A percentile compares a stretch with the other conserved stretches of the same genome.
Evolutionary conservation across 805 yeast species (phyloP).

Genomic region (Yamadazyma philogaea): DNA sequence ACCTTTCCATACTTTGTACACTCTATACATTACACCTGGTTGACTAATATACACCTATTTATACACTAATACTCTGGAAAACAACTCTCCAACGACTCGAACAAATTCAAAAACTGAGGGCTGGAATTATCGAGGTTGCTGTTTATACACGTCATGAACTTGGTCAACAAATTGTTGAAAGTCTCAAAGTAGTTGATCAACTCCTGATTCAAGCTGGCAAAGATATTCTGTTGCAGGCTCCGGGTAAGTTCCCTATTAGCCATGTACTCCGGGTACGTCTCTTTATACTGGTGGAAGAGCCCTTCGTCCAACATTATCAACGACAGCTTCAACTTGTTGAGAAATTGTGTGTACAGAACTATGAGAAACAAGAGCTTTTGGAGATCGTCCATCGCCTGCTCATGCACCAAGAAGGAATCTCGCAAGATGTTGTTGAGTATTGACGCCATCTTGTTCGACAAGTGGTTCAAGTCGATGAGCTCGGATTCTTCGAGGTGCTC

Average conservation of each 20-base stretch:
- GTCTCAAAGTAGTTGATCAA: constrained; percentile 42
- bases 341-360: constrained; percentile 46
- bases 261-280: constrained; percentile 35
- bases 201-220: constrained; percentile 39
- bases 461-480: constrained; percentile 15
- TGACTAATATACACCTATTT: too few relatives aligned
- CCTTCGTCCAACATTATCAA: constrained; percentile 48
- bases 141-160: constrained; percentile 32
- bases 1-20: too few relatives aligned
- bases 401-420: constrained; percentile 65
- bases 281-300: constrained; percentile 37
- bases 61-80: constrained; percentile 24
- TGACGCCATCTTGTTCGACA: constrained; percentile 38
- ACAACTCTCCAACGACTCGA: constrained; percentile 40
- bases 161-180: constrained; percentile 44
- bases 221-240: constrained; percentile 30
- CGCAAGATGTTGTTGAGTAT: constrained; percentile 62
- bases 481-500: constrained; percentile 1
- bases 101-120: constrained; percentile 40
- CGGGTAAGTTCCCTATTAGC: constrained; percentile 37
- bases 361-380: constrained; percentile 47
- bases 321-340: constrained; percentile 52
- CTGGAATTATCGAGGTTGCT: constrained; percentile 20
- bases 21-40: too few relatives aligned
- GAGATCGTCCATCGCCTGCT: constrained; percentile 46